phyloP scores from a whole-genome alignment of 306 rosid species.

The Delonix regia region DNA sequence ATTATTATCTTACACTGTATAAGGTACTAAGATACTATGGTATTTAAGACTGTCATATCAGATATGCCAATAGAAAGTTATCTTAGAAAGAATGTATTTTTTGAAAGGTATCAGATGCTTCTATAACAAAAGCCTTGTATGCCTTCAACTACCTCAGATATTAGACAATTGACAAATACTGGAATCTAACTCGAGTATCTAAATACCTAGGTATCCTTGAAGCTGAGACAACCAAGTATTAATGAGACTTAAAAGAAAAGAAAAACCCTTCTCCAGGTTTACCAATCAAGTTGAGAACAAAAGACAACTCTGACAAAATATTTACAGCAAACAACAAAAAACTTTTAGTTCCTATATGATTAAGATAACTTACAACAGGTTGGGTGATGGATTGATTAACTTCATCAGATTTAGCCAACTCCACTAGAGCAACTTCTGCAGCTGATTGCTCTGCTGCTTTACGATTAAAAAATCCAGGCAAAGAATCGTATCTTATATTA shows the following conservation, averaged over 20 bases:
- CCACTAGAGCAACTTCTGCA: constrained; percentile 87
- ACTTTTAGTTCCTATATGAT: constrained; percentile 6
- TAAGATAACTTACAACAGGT: constrained; percentile 74
- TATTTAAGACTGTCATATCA: neutral
- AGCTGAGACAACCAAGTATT: neutral
- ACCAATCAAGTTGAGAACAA: constrained; percentile 22
- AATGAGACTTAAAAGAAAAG: neutral
- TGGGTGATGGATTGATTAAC: constrained; percentile 58
- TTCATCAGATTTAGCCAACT: constrained; percentile 68
- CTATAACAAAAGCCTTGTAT: neutral
- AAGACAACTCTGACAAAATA: neutral
- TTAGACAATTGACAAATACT: neutral
- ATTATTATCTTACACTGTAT: neutral
- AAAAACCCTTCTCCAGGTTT: neutral
- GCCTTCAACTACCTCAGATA: neutral
- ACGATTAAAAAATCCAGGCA: constrained; percentile 80
- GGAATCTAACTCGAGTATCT: neutral
- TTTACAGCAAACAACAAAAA: constrained; percentile 11
- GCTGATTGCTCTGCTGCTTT: constrained; percentile 97
- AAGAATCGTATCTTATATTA: constrained; percentile 63
- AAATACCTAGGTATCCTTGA: neutral
- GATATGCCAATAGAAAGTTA: neutral
- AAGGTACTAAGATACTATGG: neutral
- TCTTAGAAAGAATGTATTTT: neutral
- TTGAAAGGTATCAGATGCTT: neutral